These are phyloP conservation scores for Diplotaxis tenuifolia DNA, from an alignment of 345 rosid genomes.

Conservation along the genomic window DNA sequence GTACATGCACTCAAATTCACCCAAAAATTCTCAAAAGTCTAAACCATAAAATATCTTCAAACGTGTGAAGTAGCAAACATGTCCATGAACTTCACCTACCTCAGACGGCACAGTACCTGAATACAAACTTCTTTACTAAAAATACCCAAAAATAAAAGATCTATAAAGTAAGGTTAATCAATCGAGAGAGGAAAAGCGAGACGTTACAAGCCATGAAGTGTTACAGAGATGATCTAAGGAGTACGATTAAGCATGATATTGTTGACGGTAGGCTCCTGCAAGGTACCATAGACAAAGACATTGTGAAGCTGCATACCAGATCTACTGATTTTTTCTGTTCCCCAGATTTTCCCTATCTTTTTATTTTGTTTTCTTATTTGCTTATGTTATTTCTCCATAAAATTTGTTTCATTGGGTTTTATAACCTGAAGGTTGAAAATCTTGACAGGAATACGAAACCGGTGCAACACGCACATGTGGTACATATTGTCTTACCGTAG, in stretches of 20 bases:
- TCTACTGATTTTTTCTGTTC: background rate
- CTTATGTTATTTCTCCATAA: background rate
- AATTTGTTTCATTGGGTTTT: background rate
- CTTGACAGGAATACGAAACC: background rate
- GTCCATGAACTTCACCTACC: conserved; percentile 53
- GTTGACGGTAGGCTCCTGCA: conserved; percentile 57
- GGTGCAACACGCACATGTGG: too few species aligned
- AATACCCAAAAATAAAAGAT: background rate
- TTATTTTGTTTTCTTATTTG: background rate
- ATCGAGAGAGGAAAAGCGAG: background rate
- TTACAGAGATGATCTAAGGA: conserved; percentile 56
- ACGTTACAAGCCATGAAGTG: conserved; percentile 66
- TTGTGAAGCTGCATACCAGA: conserved; percentile 26
- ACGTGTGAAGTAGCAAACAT: conserved; percentile 35
- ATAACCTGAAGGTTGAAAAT: background rate
- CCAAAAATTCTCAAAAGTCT: background rate
- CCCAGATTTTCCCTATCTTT: too few species aligned
- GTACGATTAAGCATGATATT: conserved; percentile 60
- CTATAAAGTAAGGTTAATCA: background rate
- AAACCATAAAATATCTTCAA: background rate
- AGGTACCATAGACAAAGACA: conserved; percentile 89
- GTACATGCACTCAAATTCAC: conserved; percentile 42
- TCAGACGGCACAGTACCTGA: conserved; percentile 74
- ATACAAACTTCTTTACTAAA: conserved; percentile 77
- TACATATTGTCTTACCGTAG: too few species aligned